Evolutionary conservation across 164 flowering plant genomes (phyloP).

Genomic region (Vitis amurensis): DNA sequence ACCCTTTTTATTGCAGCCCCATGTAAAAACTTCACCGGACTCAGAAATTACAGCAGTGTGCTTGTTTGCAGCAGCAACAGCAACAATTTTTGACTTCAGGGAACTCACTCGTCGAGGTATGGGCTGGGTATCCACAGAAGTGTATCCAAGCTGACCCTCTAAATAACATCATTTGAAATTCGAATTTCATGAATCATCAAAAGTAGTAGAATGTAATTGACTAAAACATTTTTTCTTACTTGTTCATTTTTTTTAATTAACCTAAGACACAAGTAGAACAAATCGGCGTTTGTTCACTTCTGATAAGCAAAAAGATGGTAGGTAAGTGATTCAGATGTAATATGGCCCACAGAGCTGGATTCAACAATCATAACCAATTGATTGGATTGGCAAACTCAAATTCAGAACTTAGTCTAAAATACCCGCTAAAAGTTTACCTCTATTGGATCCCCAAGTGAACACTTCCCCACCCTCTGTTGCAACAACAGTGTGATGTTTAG

Average conservation of each 20-base stretch:
- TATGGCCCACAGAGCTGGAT: not conserved
- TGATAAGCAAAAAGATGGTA: not conserved
- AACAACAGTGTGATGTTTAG: constrained; percentile 95
- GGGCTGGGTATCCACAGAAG: constrained; percentile 97
- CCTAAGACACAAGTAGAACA: not conserved
- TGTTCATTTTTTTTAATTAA: not conserved
- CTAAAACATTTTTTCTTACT: not conserved
- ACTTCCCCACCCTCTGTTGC: constrained; percentile 97
- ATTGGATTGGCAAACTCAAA: not conserved
- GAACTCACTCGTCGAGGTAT: constrained; percentile 92
- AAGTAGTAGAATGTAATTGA: not conserved
- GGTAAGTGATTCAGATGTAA: not conserved
- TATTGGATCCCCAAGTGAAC: constrained; percentile 99
- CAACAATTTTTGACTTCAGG: constrained; percentile 62
- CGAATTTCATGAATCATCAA: not conserved
- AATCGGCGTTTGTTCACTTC: not conserved
- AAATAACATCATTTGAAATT: constrained; percentile 23
- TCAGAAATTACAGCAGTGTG: constrained; percentile 97
- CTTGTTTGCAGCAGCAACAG: constrained; percentile 99
- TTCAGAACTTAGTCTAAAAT: not conserved
- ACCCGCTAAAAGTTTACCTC: constrained; percentile 54
- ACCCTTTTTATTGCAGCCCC: constrained; percentile 99
- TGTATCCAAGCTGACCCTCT: constrained; percentile 99
- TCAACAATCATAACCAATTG: not conserved
- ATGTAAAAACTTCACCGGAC: constrained; percentile 88